Percentiles rank a stretch among this genome's conserved stretches.
phyloP scores from a whole-genome alignment of 2,329 filamentous ascomycete genomes.

The Pezicula neosporulosa region DNA sequence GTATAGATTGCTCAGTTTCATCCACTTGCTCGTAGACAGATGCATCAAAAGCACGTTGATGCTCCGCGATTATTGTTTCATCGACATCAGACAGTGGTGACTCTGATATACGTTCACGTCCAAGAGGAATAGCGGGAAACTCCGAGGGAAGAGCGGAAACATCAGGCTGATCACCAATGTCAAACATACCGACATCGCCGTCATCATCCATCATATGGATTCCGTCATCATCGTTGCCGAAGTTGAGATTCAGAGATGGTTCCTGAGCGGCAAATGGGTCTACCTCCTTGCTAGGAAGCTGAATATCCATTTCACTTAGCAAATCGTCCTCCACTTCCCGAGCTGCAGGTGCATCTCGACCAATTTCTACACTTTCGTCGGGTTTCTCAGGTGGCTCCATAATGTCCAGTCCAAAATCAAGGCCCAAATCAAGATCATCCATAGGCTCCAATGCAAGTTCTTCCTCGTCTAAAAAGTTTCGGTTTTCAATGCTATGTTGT shows the following conservation, averaged over 20 bases:
- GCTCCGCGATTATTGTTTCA: conserved; percentile 54
- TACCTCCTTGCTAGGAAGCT: conserved; percentile 45
- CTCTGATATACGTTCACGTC: conserved; percentile 62
- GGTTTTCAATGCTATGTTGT: conserved; percentile 53
- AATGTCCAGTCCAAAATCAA: conserved; percentile 68
- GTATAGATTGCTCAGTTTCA: conserved; percentile 52
- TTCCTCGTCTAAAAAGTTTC: conserved; percentile 44
- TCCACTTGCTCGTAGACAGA: conserved; percentile 54
- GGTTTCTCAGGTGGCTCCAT: conserved; percentile 31
- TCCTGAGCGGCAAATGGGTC: conserved; percentile 47
- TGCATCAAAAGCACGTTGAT: conserved; percentile 43
- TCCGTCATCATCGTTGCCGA: conserved; percentile 44
- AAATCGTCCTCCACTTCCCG: conserved; percentile 68
- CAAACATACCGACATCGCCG: conserved; percentile 61
- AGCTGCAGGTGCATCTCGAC: conserved; percentile 75
- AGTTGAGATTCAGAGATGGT: conserved; percentile 49
- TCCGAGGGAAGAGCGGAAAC: conserved; percentile 39
- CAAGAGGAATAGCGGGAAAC: conserved; percentile 38
- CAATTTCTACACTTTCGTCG: conserved; percentile 76
- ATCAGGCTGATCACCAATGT: conserved; percentile 57
- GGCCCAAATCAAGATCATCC: conserved; percentile 67
- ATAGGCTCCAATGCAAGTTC: conserved; percentile 48
- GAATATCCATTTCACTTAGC: conserved; percentile 56
- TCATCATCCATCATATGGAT: conserved; percentile 60
- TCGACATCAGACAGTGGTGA: conserved; percentile 69